Evolutionary conservation across 2,329 filamentous ascomycete genomes (phyloP), one percentile per base, ranked within the genome.

Genomic region (Ophiostoma triangulosporum): DNA sequence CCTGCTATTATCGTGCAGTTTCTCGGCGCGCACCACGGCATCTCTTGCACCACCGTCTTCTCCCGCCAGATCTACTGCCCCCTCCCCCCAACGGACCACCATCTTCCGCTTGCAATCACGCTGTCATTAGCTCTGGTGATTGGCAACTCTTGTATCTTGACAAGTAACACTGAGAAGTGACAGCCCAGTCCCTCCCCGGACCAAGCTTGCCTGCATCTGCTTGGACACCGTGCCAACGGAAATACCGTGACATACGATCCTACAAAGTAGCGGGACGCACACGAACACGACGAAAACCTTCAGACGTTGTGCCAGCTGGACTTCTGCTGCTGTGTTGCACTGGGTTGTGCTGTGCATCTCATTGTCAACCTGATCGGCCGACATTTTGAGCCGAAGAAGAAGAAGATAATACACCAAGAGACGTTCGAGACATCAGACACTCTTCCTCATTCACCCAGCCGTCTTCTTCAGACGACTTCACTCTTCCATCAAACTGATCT

Each of bases 271-370:
- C 26, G 26, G 45, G n/a, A 48, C 27, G 15, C 26, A 48, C 9
- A 32, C 45, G 38, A 43, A 11, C 20, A 45, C 50, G 20, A 52
- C 50, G 38, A 46, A 36, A 52, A 52, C 24, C 31, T 24, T 48
- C 43, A 17, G 32, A 48, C 43, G 43, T 32, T 31, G 51, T 53
- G 43, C 51, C 38, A 48, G 17, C 51, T 43, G 45, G 51, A 17
- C 24, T 48, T 24, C 31, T 53, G 32, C 51, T 46, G 26, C 29
- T 49, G 29, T 31, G 20, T 11, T 32, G 26, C 12, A 14, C 26
- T 26, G 43, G n/a, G n/a, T n/a, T 11, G 8, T 29, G 27, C 20
- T 33, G 27, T 17, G 32, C 45, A 48, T 17, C 35, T 38, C 17
- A 24, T 20, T 24, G 4, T 43, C 38, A 24, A 40, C 24, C 38